These are phyloP conservation scores for Nymphaea thermarum DNA, from an alignment of 164 flowering plant genomes.

Conservation along the genomic window DNA sequence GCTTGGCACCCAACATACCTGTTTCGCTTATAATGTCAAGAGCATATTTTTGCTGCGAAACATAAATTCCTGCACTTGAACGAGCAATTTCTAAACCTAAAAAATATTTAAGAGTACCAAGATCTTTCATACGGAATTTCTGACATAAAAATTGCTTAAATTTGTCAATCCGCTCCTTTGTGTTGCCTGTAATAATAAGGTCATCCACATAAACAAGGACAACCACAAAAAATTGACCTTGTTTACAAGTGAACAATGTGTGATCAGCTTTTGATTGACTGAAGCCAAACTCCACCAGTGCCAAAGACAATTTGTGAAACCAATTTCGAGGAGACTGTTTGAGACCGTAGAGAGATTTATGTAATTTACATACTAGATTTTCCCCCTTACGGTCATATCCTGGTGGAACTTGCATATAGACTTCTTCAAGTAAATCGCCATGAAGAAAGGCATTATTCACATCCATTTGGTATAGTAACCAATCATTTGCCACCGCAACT, in stretches of 20 bases:
- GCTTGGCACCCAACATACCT: too few species aligned
- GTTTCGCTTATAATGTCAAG: background rate
- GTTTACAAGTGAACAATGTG: background rate
- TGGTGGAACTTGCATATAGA: conserved; percentile 1
- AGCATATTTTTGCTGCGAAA: background rate
- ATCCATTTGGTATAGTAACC: background rate
- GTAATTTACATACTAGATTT: background rate
- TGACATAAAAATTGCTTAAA: background rate
- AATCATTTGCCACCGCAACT: background rate
- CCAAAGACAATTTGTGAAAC: background rate
- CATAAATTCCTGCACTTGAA: background rate
- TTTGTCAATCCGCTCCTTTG: background rate
- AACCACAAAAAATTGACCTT: background rate
- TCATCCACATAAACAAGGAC: background rate
- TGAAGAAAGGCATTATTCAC: conserved; percentile 1
- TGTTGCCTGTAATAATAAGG: background rate
- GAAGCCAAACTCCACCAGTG: background rate
- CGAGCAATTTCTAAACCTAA: background rate
- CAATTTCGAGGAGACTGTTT: conserved; percentile 1
- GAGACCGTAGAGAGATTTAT: background rate
- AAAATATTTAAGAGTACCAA: background rate
- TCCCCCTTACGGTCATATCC: background rate
- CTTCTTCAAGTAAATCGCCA: conserved; percentile 3
- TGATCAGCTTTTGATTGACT: background rate
- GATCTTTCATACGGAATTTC: background rate